phyloP scores from a whole-genome alignment of 2,329 filamentous ascomycete species.

The Exophiala dermatitidis region DNA sequence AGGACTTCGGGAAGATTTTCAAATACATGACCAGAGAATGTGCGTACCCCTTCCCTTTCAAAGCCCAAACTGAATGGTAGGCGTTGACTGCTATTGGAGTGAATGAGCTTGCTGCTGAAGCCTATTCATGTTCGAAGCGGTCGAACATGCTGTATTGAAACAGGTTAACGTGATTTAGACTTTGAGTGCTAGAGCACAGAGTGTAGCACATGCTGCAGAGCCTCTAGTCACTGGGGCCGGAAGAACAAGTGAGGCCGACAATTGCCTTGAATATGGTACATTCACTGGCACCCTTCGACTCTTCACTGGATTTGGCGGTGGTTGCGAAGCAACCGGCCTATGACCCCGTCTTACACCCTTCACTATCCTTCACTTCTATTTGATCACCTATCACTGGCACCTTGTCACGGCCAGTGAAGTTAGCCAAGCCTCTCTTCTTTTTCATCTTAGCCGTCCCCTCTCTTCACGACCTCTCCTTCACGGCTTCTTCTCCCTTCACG shows the following conservation, averaged over 20 bases:
- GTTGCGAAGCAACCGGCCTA: background rate
- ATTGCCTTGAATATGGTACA: background rate
- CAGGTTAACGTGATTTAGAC: no score
- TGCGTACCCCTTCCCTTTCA: no score
- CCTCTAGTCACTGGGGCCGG: background rate
- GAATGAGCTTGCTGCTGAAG: no score
- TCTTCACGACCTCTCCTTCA: background rate
- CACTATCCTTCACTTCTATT: slow-evolving; percentile 9
- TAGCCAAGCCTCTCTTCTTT: background rate
- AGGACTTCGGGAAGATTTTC: no score
- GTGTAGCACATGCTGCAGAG: background rate
- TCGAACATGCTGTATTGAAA: no score
- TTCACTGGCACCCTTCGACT: slow-evolving; percentile 1
- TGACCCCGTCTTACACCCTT: background rate
- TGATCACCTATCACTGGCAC: background rate
- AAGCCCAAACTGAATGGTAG: no score
- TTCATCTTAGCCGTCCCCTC: background rate
- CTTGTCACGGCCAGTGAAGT: background rate
- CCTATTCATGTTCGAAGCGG: no score
- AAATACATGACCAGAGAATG: no score
- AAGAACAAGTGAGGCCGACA: slow-evolving; percentile 5
- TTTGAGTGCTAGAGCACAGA: background rate
- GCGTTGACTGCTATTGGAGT: no score
- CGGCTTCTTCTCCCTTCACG: background rate
- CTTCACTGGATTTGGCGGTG: slow-evolving; percentile 6